Percentiles rank a stretch among this genome's conserved stretches.
Conservation (phyloP, 805 yeast genomes). For the Zygosaccharomyces lentus region DNA sequence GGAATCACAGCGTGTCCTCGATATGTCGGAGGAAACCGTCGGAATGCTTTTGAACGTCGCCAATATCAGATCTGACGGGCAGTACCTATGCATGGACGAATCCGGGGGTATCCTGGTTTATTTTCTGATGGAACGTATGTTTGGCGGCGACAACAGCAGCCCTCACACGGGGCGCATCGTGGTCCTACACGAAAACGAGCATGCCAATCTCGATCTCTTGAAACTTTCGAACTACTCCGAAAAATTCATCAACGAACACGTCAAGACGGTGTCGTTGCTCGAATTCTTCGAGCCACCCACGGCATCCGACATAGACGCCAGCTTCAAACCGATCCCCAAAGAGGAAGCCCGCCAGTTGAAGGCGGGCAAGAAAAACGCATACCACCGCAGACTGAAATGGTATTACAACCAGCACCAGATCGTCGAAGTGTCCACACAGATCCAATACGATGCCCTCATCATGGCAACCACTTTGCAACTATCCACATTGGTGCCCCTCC, state of each 20-base stretch:
- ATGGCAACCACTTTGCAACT: conserved; percentile 70
- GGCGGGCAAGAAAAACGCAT: conserved; percentile 58
- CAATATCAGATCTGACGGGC: conserved; percentile 85
- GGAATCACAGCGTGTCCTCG: conserved; percentile 59
- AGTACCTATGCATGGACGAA: conserved; percentile 83
- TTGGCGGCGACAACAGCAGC: conserved; percentile 35
- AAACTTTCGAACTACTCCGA: conserved; percentile 62
- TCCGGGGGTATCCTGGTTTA: conserved; percentile 88
- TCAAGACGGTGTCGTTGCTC: conserved; percentile 67
- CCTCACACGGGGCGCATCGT: conserved; percentile 54
- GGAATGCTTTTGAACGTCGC: conserved; percentile 75
- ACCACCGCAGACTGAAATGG: conserved; percentile 59
- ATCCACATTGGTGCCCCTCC: conserved; percentile 55
- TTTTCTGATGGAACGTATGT: conserved; percentile 87
- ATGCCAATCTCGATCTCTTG: conserved; percentile 72
- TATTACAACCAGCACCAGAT: conserved; percentile 37
- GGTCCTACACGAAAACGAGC: conserved; percentile 88
- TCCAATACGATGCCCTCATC: conserved; percentile 70
- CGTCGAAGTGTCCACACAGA: conserved; percentile 46
- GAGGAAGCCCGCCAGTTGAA: conserved; percentile 54
- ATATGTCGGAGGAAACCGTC: conserved; percentile 78
- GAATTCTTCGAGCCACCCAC: conserved; percentile 78
- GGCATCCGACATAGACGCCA: conserved; percentile 40
- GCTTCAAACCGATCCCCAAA: conserved; percentile 39
- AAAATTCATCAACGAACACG: conserved; percentile 47